Conservation (phyloP, 2,329 filamentous ascomycete genomes). For the Hyphodiscus sp. region DNA sequence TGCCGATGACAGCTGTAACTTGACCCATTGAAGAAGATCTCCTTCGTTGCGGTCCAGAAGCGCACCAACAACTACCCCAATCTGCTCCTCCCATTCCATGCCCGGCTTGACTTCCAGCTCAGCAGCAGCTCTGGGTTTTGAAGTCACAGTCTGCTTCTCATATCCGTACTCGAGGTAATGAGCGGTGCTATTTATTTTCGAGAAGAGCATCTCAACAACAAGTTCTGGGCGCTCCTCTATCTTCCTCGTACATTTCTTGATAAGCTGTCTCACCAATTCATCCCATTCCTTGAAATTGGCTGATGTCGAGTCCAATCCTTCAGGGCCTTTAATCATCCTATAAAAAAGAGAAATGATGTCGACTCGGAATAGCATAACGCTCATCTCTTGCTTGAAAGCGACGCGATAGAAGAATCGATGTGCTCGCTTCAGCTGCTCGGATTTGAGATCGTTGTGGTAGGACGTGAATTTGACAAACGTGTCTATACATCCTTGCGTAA, state of each 20-base stretch:
- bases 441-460: conserved; percentile 74
- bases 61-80: conserved; percentile 73
- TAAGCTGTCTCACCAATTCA: conserved; percentile 76
- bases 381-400: conserved; percentile 91
- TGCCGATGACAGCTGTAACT: conserved; percentile 60
- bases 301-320: conserved; percentile 61
- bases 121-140: conserved; percentile 63
- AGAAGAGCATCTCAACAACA: conserved; percentile 89
- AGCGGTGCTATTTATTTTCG: conserved; percentile 76
- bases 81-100: conserved; percentile 55
- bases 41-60: conserved; percentile 73
- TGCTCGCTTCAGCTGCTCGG: conserved; percentile 78
- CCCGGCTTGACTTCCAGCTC: conserved; percentile 77
- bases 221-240: conserved; percentile 79
- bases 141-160: conserved; percentile 66
- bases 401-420: conserved; percentile 93
- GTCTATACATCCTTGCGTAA: conserved; percentile 77
- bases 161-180: conserved; percentile 89
- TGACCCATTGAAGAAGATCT: conserved; percentile 76
- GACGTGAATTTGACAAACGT: conserved; percentile 77
- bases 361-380: conserved; percentile 79
- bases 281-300: conserved; percentile 83
- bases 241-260: conserved; percentile 76
- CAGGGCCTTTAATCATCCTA: conserved; percentile 84
- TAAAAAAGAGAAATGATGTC: conserved; percentile 87